A percentile compares a stretch with the other conserved stretches of the same genome.
Evolutionary conservation across 306 rosid genomes (phyloP).

Genomic region (Medicago arabica): DNA sequence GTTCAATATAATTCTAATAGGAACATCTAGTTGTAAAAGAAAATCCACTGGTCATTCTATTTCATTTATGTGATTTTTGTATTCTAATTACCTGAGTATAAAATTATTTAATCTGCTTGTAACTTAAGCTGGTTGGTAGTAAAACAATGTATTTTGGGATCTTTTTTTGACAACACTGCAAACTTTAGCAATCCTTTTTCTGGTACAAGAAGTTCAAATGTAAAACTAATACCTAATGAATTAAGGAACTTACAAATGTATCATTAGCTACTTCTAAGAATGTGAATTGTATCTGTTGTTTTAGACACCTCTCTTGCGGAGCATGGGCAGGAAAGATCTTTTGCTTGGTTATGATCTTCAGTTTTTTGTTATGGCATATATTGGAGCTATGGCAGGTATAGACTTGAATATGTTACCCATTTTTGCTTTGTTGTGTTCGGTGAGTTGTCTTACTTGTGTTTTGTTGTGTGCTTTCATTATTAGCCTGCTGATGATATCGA

Average conservation of each 20-base stretch:
- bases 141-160: background rate
- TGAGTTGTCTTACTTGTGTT: background rate
- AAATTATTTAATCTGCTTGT: conserved; percentile 25
- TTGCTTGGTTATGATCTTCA: conserved; percentile 83
- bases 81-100: conserved; percentile 8
- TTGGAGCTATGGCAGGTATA: conserved; percentile 76
- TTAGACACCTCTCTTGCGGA: conserved; percentile 86
- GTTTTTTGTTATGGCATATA: conserved; percentile 73
- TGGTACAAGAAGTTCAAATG: background rate
- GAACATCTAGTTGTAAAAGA: conserved; percentile 21
- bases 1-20: conserved; percentile 21
- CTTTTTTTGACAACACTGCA: background rate
- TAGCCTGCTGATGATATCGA: conserved; percentile 77
- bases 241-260: conserved; percentile 5
- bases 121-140: conserved; percentile 27
- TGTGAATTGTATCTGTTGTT: conserved; percentile 38
- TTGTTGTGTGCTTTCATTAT: conserved; percentile 17
- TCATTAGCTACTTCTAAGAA: background rate
- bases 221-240: background rate
- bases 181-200: background rate
- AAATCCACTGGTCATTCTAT: conserved; percentile 17
- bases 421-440: background rate
- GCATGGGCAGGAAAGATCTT: conserved; percentile 92
- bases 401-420: conserved; percentile 12
- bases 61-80: conserved; percentile 46